phyloP scores from a whole-genome alignment of 257 asterid species.

The Datura wrightii region DNA sequence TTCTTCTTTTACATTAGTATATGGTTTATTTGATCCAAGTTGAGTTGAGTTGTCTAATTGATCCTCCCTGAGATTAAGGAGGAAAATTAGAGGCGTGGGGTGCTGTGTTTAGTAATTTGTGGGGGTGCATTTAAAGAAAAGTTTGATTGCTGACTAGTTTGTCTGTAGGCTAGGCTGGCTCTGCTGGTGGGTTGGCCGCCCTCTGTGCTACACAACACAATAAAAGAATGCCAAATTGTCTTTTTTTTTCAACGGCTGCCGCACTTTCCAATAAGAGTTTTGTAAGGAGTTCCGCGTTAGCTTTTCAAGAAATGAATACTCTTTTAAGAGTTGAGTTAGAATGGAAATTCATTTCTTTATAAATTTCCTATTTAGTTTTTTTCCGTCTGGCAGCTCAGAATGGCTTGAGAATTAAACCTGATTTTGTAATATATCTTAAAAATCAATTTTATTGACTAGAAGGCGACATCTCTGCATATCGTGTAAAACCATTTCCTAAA shows the following conservation, averaged over 20 bases:
- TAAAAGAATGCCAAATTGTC: neutral
- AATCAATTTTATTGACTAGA: neutral
- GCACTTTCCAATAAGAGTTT: too few species aligned
- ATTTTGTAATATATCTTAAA: neutral
- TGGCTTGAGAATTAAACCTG: neutral
- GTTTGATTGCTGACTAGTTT: constrained; percentile 34
- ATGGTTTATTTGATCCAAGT: neutral
- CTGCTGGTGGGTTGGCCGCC: constrained; percentile 37
- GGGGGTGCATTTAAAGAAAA: neutral
- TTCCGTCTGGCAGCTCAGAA: too few species aligned
- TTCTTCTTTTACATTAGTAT: neutral
- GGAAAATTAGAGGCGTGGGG: constrained; percentile 28
- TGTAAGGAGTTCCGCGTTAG: too few species aligned
- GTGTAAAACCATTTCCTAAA: neutral
- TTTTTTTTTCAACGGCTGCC: neutral
- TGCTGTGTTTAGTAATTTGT: neutral
- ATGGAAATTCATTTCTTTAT: too few species aligned
- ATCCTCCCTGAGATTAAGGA: constrained; percentile 23
- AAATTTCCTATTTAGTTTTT: too few species aligned
- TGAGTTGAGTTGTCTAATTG: constrained; percentile 7
- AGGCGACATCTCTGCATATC: neutral
- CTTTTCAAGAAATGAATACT: too few species aligned
- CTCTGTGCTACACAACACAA: constrained; percentile 26
- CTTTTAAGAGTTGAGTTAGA: too few species aligned
- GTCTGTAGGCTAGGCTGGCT: constrained; percentile 39